These are phyloP conservation scores for Pichia sp. DNA, from an alignment of 1,139 yeast genomes.

Conservation along the genomic window DNA sequence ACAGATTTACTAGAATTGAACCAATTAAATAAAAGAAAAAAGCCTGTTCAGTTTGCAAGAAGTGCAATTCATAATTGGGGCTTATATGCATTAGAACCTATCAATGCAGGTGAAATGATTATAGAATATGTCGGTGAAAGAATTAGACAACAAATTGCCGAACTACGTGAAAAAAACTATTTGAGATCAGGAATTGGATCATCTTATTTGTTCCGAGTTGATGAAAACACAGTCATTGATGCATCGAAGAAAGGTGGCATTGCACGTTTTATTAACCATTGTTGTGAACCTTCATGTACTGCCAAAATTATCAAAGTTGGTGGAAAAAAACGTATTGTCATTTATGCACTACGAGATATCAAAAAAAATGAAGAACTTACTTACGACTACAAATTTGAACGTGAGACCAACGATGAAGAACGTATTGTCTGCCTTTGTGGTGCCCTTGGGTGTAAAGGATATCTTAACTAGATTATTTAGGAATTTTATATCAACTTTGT, in stretches of 20 bases:
- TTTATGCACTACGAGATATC: slow-evolving; percentile 85
- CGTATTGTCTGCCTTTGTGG: slow-evolving; percentile 92
- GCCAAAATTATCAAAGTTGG: slow-evolving; percentile 95
- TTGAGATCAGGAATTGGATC: slow-evolving; percentile 92
- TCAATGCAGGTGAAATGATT: slow-evolving; percentile 92
- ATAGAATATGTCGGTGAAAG: slow-evolving; percentile 98
- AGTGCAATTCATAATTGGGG: slow-evolving; percentile 99
- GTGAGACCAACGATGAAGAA: slow-evolving; percentile 86
- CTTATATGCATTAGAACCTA: slow-evolving; percentile 87
- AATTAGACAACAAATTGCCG: slow-evolving; percentile 91
- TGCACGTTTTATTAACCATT: slow-evolving; percentile 92
- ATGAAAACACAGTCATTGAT: slow-evolving; percentile 91
- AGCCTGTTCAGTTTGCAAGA: slow-evolving; percentile 91
- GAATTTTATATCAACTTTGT: not conserved
- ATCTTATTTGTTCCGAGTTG: slow-evolving; percentile 84
- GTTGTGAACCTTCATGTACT: slow-evolving; percentile 95
- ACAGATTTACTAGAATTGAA: slow-evolving; percentile 75
- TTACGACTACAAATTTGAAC: slow-evolving; percentile 89
- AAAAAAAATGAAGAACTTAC: slow-evolving; percentile 89
- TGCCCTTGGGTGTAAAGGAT: slow-evolving; percentile 90
- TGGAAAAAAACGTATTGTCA: slow-evolving; percentile 89
- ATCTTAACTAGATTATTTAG: slow-evolving; percentile 66
- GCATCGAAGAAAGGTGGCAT: slow-evolving; percentile 97
- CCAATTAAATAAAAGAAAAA: slow-evolving; percentile 77
- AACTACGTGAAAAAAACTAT: slow-evolving; percentile 81